These are phyloP conservation scores for Dillenia turbinata DNA, from an alignment of 164 flowering plant genomes.

Conservation along the genomic window DNA sequence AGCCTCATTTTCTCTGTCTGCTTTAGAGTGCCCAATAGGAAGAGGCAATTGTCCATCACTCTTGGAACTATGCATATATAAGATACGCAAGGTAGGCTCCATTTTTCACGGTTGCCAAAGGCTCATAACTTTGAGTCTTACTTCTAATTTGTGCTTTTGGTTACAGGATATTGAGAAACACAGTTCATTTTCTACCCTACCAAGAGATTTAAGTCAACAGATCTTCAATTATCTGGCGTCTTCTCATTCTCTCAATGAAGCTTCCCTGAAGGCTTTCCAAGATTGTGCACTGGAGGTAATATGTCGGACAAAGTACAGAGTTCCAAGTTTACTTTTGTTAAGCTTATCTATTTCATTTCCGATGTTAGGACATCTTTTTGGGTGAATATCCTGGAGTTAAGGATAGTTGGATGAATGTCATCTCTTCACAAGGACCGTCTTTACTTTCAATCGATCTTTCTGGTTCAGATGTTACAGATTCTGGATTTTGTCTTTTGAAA, in stretches of 20 bases:
- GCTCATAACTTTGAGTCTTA: neutral
- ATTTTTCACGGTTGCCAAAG: neutral
- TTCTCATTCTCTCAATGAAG: slow-evolving; percentile 43
- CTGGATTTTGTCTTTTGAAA: slow-evolving; percentile 53
- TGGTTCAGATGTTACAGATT: slow-evolving; percentile 77
- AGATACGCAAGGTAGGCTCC: slow-evolving; percentile 53
- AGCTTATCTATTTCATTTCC: slow-evolving; percentile 4
- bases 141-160: neutral
- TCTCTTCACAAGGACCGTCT: slow-evolving; percentile 81
- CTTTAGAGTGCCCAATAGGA: slow-evolving; percentile 26
- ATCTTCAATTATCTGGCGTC: slow-evolving; percentile 73
- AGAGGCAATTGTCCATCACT: slow-evolving; percentile 60
- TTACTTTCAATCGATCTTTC: slow-evolving; percentile 81
- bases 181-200: slow-evolving; percentile 56
- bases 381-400: slow-evolving; percentile 81
- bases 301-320: neutral
- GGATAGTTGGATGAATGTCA: slow-evolving; percentile 83
- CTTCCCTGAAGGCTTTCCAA: slow-evolving; percentile 63
- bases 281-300: slow-evolving; percentile 89
- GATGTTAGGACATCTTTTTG: slow-evolving; percentile 63
- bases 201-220: slow-evolving; percentile 88
- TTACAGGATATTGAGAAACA: slow-evolving; percentile 56
- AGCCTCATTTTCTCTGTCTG: slow-evolving; percentile 37
- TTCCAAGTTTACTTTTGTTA: neutral
- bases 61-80: slow-evolving; percentile 63